A percentile compares a stretch with the other conserved stretches of the same genome.
Evolutionary conservation across 148 eudicot genomes (phyloP).

Genomic region (Arctostaphylos glauca): DNA sequence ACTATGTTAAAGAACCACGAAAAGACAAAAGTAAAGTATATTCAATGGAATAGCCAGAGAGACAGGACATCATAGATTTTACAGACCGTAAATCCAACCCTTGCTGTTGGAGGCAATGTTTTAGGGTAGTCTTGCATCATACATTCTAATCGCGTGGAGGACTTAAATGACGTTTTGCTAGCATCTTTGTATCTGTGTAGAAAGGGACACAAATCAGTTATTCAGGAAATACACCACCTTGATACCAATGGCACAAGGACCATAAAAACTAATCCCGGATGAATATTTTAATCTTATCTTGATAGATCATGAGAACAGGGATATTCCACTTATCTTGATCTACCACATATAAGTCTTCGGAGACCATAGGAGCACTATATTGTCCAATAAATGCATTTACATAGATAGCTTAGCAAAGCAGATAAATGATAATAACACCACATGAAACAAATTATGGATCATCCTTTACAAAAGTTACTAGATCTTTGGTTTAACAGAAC

Average conservation of each 20-base stretch:
- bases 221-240: neutral
- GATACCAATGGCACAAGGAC: constrained; percentile 7
- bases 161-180: constrained; percentile 81
- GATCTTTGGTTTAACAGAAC: neutral
- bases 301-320: neutral
- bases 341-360: neutral
- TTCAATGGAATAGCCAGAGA: neutral
- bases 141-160: constrained; percentile 93
- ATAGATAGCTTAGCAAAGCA: neutral
- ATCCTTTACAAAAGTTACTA: neutral
- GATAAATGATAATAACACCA: neutral
- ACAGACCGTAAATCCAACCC: constrained; percentile 95
- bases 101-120: constrained; percentile 89
- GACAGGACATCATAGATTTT: neutral
- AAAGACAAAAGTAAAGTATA: constrained; percentile 1
- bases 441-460: neutral
- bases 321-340: neutral
- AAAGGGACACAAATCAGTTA: constrained; percentile 13
- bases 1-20: neutral
- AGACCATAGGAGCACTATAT: neutral
- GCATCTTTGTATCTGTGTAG: constrained; percentile 78
- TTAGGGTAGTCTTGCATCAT: constrained; percentile 99
- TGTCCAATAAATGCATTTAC: neutral
- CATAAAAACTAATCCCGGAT: neutral
- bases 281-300: neutral